These are phyloP conservation scores for Casaregolazyma suthepensis DNA, from an alignment of 1,139 yeast genomes.

Conservation along the genomic window DNA sequence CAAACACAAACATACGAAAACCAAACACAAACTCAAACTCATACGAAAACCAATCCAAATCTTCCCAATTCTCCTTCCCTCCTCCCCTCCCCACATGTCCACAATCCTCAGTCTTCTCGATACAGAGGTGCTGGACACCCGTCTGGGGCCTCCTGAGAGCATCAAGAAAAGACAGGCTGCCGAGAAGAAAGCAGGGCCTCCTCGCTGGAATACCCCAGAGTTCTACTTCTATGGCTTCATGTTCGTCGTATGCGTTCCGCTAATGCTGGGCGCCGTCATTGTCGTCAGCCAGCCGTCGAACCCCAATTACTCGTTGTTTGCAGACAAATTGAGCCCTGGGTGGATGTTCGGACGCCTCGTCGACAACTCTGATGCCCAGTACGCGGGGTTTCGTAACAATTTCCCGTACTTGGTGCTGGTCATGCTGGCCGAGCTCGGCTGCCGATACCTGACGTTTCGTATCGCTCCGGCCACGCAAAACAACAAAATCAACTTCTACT, in stretches of 20 bases:
- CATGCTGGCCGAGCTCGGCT: conserved; percentile 45
- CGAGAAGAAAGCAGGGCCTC: conserved; percentile 41
- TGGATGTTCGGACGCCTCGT: conserved; percentile 35
- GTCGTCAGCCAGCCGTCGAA: conserved; percentile 62
- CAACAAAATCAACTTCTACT: conserved; percentile 55
- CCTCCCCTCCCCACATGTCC: background rate
- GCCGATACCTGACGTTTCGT: conserved; percentile 37
- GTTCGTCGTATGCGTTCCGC: conserved; percentile 66
- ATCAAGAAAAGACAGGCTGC: conserved; percentile 39
- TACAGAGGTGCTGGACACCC: conserved; percentile 69
- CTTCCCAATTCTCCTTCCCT: conserved; percentile 4
- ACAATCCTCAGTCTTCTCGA: conserved; percentile 41
- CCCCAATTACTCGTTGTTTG: conserved; percentile 64
- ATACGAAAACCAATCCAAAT: no score
- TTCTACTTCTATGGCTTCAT: conserved; percentile 59
- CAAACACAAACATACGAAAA: no score
- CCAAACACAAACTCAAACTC: no score
- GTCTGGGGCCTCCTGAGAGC: conserved; percentile 55
- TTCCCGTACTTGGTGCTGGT: conserved; percentile 54
- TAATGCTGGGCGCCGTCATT: conserved; percentile 76
- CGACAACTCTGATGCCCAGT: conserved; percentile 84
- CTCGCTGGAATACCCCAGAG: conserved; percentile 73
- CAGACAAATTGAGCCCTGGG: conserved; percentile 69
- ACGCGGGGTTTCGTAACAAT: conserved; percentile 79
- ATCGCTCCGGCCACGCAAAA: background rate